A percentile compares a stretch with the other conserved stretches of the same genome.
phyloP scores from a whole-genome alignment of 495 filamentous ascomycete genomes.

The Penicillium canescens region DNA sequence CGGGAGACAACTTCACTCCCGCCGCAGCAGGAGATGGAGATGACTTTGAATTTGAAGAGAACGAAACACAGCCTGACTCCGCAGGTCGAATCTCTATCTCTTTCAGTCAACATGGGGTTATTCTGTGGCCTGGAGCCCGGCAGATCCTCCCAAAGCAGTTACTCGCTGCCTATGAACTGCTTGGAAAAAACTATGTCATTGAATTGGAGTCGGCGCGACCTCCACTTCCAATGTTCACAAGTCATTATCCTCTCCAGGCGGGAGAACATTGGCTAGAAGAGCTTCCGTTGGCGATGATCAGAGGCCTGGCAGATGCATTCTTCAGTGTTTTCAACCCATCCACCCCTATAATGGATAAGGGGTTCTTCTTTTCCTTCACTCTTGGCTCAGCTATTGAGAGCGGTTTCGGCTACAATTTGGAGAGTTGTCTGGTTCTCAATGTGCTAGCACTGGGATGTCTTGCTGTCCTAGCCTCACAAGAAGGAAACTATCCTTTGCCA shows the following conservation, averaged over 20 bases:
- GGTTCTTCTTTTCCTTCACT: constrained; percentile 46
- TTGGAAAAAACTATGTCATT: constrained; percentile 49
- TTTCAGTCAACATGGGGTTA: constrained; percentile 50
- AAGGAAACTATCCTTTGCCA: constrained; percentile 46
- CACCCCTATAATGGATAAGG: constrained; percentile 50
- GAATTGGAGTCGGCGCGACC: constrained; percentile 43
- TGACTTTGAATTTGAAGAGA: constrained; percentile 40
- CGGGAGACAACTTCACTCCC: constrained; percentile 30
- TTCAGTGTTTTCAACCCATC: constrained; percentile 47
- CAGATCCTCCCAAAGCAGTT: constrained; percentile 37
- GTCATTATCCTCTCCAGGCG: constrained; percentile 37
- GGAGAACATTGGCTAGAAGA: constrained; percentile 43
- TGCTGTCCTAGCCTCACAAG: constrained; percentile 42
- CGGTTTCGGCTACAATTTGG: constrained; percentile 44
- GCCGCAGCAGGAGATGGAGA: constrained; percentile 25
- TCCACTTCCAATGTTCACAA: constrained; percentile 42
- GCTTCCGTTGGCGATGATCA: constrained; percentile 43
- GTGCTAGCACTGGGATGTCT: constrained; percentile 47
- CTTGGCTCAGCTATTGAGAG: constrained; percentile 45
- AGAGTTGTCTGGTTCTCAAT: constrained; percentile 46
- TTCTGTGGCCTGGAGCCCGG: constrained; percentile 46
- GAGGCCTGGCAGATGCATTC: constrained; percentile 45
- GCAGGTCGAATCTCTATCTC: constrained; percentile 44
- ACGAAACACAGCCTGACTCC: constrained; percentile 26
- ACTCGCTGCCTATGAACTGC: constrained; percentile 35